Conservation (phyloP, 108 stramenopile species). For the Cyclotella choctawhatcheeana region DNA sequence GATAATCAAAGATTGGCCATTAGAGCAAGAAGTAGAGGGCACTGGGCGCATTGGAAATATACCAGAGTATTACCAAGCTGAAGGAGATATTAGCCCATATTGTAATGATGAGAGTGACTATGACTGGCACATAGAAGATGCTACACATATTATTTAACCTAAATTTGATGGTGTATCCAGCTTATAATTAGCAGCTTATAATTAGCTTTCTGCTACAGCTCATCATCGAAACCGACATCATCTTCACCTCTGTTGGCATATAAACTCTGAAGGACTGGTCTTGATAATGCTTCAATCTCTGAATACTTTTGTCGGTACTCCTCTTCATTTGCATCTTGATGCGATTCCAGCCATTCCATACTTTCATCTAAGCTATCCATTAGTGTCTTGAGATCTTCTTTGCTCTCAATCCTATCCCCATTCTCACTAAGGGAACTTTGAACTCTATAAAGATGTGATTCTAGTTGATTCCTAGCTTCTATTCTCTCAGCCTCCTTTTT, state of each 20-base stretch:
- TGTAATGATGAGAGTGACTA: slow-evolving; percentile 12
- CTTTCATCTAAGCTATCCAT: slow-evolving; percentile 85
- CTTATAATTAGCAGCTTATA: too few relatives aligned
- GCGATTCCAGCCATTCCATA: slow-evolving; percentile 95
- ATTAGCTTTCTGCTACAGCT: slow-evolving; percentile 59
- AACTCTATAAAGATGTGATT: slow-evolving; percentile 93
- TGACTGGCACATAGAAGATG: slow-evolving; percentile 24
- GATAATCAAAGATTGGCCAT: slow-evolving; percentile 14
- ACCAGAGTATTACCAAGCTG: slow-evolving; percentile 20
- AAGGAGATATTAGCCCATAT: slow-evolving; percentile 22
- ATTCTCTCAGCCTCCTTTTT: slow-evolving; percentile 81
- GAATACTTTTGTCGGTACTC: slow-evolving; percentile 86
- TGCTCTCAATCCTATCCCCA: slow-evolving; percentile 80
- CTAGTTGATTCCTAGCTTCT: slow-evolving; percentile 90
- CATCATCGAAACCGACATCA: slow-evolving; percentile 72
- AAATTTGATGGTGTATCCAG: not conserved
- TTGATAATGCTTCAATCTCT: slow-evolving; percentile 90
- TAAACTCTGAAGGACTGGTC: slow-evolving; percentile 86
- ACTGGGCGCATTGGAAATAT: slow-evolving; percentile 27
- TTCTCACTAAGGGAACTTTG: slow-evolving; percentile 89
- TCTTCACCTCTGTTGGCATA: slow-evolving; percentile 65
- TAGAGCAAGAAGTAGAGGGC: slow-evolving; percentile 17
- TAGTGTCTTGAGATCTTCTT: slow-evolving; percentile 88
- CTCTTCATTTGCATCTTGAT: slow-evolving; percentile 90
- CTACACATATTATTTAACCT: slow-evolving; percentile 30